These are phyloP conservation scores for Hymenoscyphus fraxineus DNA, from an alignment of 2,329 filamentous ascomycete species.

Conservation along the genomic window DNA sequence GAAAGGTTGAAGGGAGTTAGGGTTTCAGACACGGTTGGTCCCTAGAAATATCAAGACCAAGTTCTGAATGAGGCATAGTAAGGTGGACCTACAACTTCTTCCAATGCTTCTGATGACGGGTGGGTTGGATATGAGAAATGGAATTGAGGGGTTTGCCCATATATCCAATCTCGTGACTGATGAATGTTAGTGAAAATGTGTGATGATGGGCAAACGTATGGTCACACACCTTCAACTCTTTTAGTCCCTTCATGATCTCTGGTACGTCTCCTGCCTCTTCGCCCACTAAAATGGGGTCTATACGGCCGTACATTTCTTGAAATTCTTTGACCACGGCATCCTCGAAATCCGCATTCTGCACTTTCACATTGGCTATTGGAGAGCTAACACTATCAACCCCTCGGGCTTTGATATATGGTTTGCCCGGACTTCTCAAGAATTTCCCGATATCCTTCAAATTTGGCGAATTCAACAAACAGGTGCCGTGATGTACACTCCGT, in stretches of 20 bases:
- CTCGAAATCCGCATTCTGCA: conserved; percentile 47
- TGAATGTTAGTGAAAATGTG: not conserved
- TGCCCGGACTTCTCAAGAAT: conserved; percentile 75
- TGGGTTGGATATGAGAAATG: conserved; percentile 6
- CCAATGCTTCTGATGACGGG: not conserved
- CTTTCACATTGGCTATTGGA: conserved; percentile 72
- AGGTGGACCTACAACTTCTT: not conserved
- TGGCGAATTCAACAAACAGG: conserved; percentile 74
- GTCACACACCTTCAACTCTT: conserved; percentile 11
- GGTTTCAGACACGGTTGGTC: not conserved
- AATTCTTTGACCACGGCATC: conserved; percentile 64
- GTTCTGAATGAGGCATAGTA: not conserved
- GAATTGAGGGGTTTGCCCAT: conserved; percentile 16
- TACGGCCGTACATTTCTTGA: conserved; percentile 56
- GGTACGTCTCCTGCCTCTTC: conserved; percentile 12
- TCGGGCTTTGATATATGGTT: conserved; percentile 70
- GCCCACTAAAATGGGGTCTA: conserved; percentile 25
- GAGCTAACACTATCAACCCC: conserved; percentile 92
- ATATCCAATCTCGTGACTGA: conserved; percentile 15
- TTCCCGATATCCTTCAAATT: conserved; percentile 66
- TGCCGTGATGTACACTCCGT: conserved; percentile 87
- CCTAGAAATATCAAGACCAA: not conserved
- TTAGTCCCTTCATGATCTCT: conserved; percentile 9
- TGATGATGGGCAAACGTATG: not conserved
- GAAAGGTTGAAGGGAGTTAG: not conserved